Percentiles rank a stretch among this genome's conserved stretches.
Evolutionary conservation across 495 filamentous ascomycete genomes (phyloP).

Genomic region (Usnea hakonensis): DNA sequence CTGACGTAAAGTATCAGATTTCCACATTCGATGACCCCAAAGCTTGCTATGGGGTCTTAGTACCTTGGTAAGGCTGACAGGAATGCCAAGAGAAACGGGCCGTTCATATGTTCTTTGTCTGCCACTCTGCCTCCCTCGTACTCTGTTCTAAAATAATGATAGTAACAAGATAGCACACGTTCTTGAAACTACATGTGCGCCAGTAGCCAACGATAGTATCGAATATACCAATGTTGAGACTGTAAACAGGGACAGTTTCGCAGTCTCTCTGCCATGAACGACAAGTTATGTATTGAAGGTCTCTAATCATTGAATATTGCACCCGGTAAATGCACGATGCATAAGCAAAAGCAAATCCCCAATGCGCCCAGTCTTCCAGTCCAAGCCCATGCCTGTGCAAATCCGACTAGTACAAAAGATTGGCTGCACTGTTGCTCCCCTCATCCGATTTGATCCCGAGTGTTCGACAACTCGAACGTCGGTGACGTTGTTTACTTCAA

Average conservation of each 20-base stretch:
- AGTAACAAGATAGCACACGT: too few species aligned
- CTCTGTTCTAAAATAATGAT: too few species aligned
- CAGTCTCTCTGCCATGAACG: background rate
- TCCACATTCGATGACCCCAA: background rate
- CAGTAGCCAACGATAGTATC: too few species aligned
- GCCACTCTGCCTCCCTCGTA: too few species aligned
- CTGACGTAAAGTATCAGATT: background rate
- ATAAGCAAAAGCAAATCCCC: slow-evolving; percentile 3
- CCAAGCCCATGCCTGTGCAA: background rate
- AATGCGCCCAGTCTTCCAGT: background rate
- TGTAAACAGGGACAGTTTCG: background rate
- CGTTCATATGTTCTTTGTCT: background rate
- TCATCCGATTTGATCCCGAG: background rate
- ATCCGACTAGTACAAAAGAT: slow-evolving; percentile 1
- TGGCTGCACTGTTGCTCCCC: background rate
- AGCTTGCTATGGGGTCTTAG: slow-evolving; percentile 1
- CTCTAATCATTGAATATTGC: background rate
- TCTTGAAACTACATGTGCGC: too few species aligned
- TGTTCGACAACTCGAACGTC: background rate
- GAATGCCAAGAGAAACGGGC: background rate
- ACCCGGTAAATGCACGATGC: background rate
- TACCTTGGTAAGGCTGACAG: slow-evolving; percentile 10
- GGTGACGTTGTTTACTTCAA: slow-evolving; percentile 12
- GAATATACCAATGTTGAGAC: too few species aligned
- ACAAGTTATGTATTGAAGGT: background rate